Conservation (phyloP, 2,329 filamentous ascomycete genomes). For the Cladosporium sphaerospermum region DNA sequence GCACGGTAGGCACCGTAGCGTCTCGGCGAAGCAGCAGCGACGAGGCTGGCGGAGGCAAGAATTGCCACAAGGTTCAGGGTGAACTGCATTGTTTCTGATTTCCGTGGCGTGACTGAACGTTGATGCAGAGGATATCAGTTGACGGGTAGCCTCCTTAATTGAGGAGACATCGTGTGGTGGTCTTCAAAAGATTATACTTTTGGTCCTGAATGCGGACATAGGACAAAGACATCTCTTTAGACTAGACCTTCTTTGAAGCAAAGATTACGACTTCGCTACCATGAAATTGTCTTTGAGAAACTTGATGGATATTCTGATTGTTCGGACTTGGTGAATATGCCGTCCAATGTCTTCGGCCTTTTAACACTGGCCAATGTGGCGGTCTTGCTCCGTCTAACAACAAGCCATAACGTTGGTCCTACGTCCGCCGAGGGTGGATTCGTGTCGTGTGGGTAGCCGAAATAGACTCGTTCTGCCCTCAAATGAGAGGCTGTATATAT, state of each 20-base stretch:
- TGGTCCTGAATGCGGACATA: conserved; percentile 2
- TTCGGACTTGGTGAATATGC: neutral
- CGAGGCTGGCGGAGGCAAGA: neutral
- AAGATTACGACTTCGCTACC: conserved; percentile 4
- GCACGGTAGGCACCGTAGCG: conserved; percentile 1
- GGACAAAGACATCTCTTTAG: neutral
- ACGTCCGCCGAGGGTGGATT: too few relatives aligned
- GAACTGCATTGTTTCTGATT: conserved; percentile 5
- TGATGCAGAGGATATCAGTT: too few relatives aligned
- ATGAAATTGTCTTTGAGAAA: conserved; percentile 1
- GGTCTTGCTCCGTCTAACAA: neutral
- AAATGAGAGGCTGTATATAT: neutral
- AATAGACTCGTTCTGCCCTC: neutral
- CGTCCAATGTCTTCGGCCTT: neutral
- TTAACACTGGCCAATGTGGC: neutral
- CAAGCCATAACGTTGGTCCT: too few relatives aligned
- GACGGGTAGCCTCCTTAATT: too few relatives aligned
- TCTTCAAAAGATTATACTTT: neutral
- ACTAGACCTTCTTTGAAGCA: neutral
- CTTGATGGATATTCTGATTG: neutral
- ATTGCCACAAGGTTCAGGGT: conserved; percentile 1
- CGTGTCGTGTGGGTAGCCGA: neutral
- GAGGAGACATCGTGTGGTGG: too few relatives aligned
- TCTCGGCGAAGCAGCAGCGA: neutral
- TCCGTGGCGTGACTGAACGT: neutral